phyloP scores from a whole-genome alignment of 2,329 filamentous ascomycete genomes.

The Pleomassaria siparia region DNA sequence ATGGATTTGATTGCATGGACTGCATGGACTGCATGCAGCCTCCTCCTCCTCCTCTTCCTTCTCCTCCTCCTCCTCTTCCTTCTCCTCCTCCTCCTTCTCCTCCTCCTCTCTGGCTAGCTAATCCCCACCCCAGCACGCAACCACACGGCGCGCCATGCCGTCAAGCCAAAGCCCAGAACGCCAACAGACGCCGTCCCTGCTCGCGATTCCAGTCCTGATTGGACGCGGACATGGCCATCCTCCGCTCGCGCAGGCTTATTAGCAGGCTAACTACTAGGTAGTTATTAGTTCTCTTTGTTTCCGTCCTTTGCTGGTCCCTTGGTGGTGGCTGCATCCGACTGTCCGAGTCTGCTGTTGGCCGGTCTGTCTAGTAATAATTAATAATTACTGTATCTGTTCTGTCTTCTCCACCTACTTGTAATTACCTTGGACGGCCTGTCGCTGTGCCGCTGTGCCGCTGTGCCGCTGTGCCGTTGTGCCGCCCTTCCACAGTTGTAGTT shows the following conservation, averaged over 20 bases:
- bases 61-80: too few relatives aligned
- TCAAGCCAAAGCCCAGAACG: neutral
- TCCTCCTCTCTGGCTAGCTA: neutral
- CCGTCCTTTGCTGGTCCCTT: constrained; percentile 9
- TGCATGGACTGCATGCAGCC: too few relatives aligned
- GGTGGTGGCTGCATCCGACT: constrained; percentile 2
- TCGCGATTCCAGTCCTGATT: constrained; percentile 14
- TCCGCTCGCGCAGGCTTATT: constrained; percentile 12
- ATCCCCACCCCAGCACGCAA: neutral
- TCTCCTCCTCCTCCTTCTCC: too few relatives aligned
- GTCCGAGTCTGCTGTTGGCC: constrained; percentile 10
- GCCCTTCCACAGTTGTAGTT: too few relatives aligned
- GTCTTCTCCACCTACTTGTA: constrained; percentile 3
- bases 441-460: neutral
- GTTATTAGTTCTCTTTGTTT: constrained; percentile 16
- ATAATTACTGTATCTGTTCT: too few relatives aligned
- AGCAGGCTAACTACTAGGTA: too few relatives aligned
- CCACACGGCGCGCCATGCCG: neutral
- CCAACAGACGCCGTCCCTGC: neutral
- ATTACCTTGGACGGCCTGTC: too few relatives aligned
- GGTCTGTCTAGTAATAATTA: too few relatives aligned
- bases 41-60: too few relatives aligned
- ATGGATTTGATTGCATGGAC: too few relatives aligned
- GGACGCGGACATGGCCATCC: constrained; percentile 19
- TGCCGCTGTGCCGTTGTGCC: neutral